These are phyloP conservation scores for Lachancea cidri DNA, from an alignment of 805 yeast species.

Conservation along the genomic window DNA sequence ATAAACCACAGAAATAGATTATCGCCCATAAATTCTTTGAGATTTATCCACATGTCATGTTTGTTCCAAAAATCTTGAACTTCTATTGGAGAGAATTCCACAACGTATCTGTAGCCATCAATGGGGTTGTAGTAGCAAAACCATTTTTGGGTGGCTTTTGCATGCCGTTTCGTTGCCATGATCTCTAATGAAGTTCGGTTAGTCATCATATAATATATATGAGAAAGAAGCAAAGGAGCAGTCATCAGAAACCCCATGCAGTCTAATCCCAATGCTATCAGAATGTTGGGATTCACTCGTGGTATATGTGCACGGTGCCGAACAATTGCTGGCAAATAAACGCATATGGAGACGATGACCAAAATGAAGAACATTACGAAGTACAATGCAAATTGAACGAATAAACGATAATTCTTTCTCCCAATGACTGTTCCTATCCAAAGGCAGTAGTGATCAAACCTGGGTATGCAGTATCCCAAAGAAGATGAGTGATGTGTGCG, in stretches of 20 bases:
- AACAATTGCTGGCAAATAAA: conserved; percentile 28
- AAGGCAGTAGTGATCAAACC: conserved; percentile 79
- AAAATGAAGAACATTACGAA: conserved; percentile 36
- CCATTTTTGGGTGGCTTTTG: conserved; percentile 19
- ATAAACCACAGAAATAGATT: conserved; percentile 28
- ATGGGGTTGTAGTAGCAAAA: conserved; percentile 28
- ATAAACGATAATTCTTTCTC: conserved; percentile 53
- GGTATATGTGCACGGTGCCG: conserved; percentile 16
- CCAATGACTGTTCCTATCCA: conserved; percentile 78
- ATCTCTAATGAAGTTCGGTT: conserved; percentile 62
- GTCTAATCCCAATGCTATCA: conserved; percentile 42
- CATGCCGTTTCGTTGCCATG: conserved; percentile 35
- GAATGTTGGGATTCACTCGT: conserved; percentile 42
- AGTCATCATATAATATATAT: conserved; percentile 39
- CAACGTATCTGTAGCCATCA: conserved; percentile 39
- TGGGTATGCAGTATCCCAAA: conserved; percentile 53
- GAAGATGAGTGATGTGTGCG: conserved; percentile 68
- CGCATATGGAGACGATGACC: conserved; percentile 36
- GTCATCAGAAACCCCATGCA: conserved; percentile 45
- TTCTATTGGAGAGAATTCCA: conserved; percentile 32
- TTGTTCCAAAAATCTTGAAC: conserved; percentile 23
- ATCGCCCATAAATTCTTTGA: conserved; percentile 28
- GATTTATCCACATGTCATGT: conserved; percentile 19
- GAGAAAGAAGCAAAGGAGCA: conserved; percentile 38
- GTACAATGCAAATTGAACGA: conserved; percentile 46